Evolutionary conservation across 2,329 filamentous ascomycete genomes (phyloP).

Genomic region (Aspergillus jensenii): DNA sequence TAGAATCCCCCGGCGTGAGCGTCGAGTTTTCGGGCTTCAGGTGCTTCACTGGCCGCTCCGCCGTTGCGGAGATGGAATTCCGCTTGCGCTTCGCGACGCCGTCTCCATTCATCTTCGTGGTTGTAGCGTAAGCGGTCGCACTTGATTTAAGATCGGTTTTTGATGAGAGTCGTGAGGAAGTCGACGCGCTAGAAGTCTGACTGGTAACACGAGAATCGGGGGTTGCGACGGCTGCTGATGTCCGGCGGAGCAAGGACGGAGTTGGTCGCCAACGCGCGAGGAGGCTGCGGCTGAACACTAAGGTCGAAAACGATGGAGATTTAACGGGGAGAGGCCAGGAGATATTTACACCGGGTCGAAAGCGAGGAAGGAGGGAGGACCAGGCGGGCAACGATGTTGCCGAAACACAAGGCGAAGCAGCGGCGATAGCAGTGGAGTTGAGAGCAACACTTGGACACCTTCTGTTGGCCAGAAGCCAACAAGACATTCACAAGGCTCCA

Average conservation of each 20-base stretch:
- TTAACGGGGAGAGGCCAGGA: neutral
- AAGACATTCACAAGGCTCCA: conserved; percentile 36
- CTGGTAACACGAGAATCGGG: conserved; percentile 12
- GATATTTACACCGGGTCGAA: neutral
- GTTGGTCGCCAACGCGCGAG: conserved; percentile 3
- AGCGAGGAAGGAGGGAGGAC: conserved; percentile 9
- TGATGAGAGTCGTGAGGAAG: conserved; percentile 9
- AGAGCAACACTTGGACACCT: conserved; percentile 30
- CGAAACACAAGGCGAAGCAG: conserved; percentile 14
- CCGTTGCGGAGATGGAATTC: conserved; percentile 49
- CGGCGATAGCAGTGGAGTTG: conserved; percentile 13
- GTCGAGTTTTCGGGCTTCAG: conserved; percentile 49
- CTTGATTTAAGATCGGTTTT: conserved; percentile 6
- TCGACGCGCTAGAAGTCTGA: conserved; percentile 15
- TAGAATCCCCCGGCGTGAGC: conserved; percentile 41
- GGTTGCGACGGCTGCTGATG: conserved; percentile 10
- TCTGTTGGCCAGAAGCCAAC: conserved; percentile 29
- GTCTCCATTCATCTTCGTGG: conserved; percentile 53
- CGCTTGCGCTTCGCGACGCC: conserved; percentile 56
- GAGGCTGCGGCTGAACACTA: neutral
- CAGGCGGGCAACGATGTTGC: conserved; percentile 13
- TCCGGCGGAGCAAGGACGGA: neutral
- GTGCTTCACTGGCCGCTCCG: conserved; percentile 57
- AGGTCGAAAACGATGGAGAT: neutral
- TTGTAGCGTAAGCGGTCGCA: conserved; percentile 14